A percentile compares a stretch with the other conserved stretches of the same genome.
These are phyloP conservation scores for Heritiera littoralis DNA, from an alignment of 345 rosid species.

Conservation along the genomic window DNA sequence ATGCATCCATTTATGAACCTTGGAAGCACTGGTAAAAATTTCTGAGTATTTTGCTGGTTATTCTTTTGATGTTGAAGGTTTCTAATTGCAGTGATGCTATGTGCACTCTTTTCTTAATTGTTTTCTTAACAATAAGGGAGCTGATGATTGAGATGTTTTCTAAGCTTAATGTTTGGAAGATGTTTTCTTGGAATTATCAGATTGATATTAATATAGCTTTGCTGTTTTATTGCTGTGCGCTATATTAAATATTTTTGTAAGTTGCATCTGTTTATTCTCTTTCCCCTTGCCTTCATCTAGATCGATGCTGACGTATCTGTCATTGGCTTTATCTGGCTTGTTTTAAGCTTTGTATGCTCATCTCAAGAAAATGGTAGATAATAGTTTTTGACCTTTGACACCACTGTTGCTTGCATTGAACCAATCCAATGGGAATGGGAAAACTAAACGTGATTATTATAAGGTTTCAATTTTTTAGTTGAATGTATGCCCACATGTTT, in stretches of 20 bases:
- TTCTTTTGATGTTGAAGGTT: constrained; percentile 18
- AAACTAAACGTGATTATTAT: too few species aligned
- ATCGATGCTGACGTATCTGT: neutral
- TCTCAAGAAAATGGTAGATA: neutral
- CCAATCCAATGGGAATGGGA: too few species aligned
- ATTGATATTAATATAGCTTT: neutral
- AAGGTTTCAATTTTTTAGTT: neutral
- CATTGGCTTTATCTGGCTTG: neutral
- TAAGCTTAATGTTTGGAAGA: constrained; percentile 18
- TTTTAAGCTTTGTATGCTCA: neutral
- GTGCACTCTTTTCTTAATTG: constrained; percentile 20
- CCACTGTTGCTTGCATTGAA: neutral
- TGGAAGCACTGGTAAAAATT: constrained; percentile 23
- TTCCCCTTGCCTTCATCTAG: neutral
- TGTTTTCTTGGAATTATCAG: constrained; percentile 13
- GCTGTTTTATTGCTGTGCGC: neutral
- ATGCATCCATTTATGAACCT: constrained; percentile 23
- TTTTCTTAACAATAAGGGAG: constrained; percentile 34
- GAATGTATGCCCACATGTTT: neutral
- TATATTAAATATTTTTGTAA: neutral
- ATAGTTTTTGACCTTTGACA: neutral
- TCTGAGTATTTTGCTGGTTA: constrained; percentile 20
- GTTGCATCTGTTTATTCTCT: neutral
- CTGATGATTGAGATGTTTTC: constrained; percentile 22
- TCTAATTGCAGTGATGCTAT: constrained; percentile 20